Conservation (phyloP, 768 basidiomycete genomes). For the Trametes cingulata region DNA sequence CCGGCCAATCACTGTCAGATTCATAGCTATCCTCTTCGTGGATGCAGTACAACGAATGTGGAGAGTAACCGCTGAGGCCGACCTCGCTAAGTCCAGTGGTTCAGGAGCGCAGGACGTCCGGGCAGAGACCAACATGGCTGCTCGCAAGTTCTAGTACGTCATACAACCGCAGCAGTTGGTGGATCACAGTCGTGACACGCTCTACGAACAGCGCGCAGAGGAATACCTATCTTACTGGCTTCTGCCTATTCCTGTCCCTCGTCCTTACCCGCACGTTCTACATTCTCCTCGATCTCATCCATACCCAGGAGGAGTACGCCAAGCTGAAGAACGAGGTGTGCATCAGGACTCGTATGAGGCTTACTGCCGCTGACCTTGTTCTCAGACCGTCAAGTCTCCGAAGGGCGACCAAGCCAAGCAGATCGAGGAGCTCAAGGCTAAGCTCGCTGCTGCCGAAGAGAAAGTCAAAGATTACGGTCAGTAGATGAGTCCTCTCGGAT, state of each 20-base stretch:
- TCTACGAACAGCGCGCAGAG: conserved; percentile 66
- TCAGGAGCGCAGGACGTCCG: conserved; percentile 59
- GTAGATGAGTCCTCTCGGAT: not conserved
- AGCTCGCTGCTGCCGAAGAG: conserved; percentile 56
- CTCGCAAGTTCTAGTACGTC: conserved; percentile 87
- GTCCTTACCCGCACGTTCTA: conserved; percentile 92
- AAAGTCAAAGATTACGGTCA: conserved; percentile 54
- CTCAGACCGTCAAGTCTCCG: conserved; percentile 38
- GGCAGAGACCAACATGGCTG: conserved; percentile 86
- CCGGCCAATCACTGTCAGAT: conserved; percentile 42
- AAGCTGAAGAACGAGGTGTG: conserved; percentile 66
- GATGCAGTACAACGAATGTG: conserved; percentile 95
- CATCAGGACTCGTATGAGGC: not conserved
- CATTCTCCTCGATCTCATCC: conserved; percentile 88
- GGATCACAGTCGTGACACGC: not conserved
- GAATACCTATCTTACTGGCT: conserved; percentile 91
- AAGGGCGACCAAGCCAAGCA: conserved; percentile 50
- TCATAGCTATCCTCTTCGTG: conserved; percentile 82
- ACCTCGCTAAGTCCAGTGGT: conserved; percentile 59
- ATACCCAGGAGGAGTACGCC: conserved; percentile 84
- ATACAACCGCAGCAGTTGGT: not conserved
- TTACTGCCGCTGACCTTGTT: not conserved
- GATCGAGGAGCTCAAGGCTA: conserved; percentile 68
- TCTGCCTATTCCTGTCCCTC: conserved; percentile 93
- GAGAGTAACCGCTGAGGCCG: conserved; percentile 70